phyloP scores from a whole-genome alignment of 495 filamentous ascomycete species.

The Daldinia bambusicola region DNA sequence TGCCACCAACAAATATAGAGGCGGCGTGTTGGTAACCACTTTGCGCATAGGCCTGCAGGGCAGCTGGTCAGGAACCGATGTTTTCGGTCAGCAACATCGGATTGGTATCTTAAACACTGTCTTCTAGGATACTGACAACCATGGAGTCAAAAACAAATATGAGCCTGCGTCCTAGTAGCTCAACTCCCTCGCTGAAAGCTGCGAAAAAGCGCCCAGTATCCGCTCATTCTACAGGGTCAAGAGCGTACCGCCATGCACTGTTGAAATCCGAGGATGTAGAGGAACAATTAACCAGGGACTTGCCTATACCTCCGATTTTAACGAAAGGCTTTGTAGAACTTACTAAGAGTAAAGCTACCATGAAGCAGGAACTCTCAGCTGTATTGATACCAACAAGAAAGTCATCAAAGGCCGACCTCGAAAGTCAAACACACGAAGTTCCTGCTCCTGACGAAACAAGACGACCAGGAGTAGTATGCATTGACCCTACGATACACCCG shows the following conservation, averaged over 20 bases:
- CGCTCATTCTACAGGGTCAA: slow-evolving; percentile 27
- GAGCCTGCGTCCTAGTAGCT: slow-evolving; percentile 33
- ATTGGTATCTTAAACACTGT: neutral
- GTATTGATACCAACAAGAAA: slow-evolving; percentile 20
- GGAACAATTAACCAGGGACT: slow-evolving; percentile 31
- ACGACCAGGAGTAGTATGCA: slow-evolving; percentile 24
- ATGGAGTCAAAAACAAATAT: slow-evolving; percentile 20
- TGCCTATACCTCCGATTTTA: slow-evolving; percentile 41
- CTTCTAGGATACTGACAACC: neutral
- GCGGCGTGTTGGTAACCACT: neutral
- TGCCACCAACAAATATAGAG: slow-evolving; percentile 4
- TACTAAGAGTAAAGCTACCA: slow-evolving; percentile 8
- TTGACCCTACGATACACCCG: slow-evolving; percentile 31
- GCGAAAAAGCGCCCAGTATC: slow-evolving; percentile 33
- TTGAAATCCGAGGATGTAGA: slow-evolving; percentile 31
- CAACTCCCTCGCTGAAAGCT: slow-evolving; percentile 39
- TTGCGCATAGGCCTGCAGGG: neutral
- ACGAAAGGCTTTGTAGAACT: slow-evolving; percentile 16
- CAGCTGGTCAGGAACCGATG: neutral
- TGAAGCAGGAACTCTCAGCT: slow-evolving; percentile 18
- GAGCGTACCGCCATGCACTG: slow-evolving; percentile 35
- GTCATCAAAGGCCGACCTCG: slow-evolving; percentile 5
- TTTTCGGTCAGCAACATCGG: neutral
- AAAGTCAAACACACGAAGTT: neutral
- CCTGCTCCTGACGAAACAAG: slow-evolving; percentile 5